Evolutionary conservation across 2,329 filamentous ascomycete genomes (phyloP).

Genomic region (Ceratocystis albifundus): DNA sequence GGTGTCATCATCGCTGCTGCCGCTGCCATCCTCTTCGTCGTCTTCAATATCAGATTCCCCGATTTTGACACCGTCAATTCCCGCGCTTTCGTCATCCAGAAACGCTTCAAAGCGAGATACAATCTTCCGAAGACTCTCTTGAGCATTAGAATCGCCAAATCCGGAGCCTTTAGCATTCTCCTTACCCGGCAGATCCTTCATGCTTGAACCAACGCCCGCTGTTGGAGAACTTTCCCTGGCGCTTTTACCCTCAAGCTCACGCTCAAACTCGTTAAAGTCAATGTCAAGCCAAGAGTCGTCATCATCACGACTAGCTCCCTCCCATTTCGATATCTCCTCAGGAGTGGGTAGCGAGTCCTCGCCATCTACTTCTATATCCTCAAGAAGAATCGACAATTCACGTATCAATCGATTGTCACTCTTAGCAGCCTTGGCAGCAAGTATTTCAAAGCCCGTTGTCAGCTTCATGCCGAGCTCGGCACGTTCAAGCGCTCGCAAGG

Average conservation of each 20-base stretch:
- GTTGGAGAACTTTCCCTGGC: slow-evolving; percentile 24
- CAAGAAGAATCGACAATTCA: slow-evolving; percentile 64
- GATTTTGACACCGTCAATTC: slow-evolving; percentile 63
- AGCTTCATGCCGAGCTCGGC: slow-evolving; percentile 77
- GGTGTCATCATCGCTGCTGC: slow-evolving; percentile 30
- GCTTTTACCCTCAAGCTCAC: slow-evolving; percentile 52
- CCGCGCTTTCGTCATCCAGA: slow-evolving; percentile 72
- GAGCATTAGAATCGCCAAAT: slow-evolving; percentile 55
- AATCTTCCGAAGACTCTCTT: slow-evolving; percentile 75
- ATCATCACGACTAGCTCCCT: slow-evolving; percentile 51
- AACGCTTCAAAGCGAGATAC: slow-evolving; percentile 91
- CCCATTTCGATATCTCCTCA: slow-evolving; percentile 62
- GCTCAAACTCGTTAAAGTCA: slow-evolving; percentile 77
- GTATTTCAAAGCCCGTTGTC: slow-evolving; percentile 81
- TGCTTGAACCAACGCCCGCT: slow-evolving; percentile 19
- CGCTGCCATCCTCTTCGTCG: slow-evolving; percentile 33
- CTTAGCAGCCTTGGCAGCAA: slow-evolving; percentile 55
- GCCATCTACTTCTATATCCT: slow-evolving; percentile 63
- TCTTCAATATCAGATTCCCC: slow-evolving; percentile 40
- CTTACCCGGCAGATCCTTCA: slow-evolving; percentile 12
- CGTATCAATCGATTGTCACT: slow-evolving; percentile 57
- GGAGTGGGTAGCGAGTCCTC: slow-evolving; percentile 55
- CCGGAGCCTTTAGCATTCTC: slow-evolving; percentile 27
- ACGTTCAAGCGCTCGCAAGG: slow-evolving; percentile 29
- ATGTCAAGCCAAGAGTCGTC: slow-evolving; percentile 89